Base-by-base conservation (phyloP, 352 stramenopile species). In the Pseudoperonospora humuli region DNA sequence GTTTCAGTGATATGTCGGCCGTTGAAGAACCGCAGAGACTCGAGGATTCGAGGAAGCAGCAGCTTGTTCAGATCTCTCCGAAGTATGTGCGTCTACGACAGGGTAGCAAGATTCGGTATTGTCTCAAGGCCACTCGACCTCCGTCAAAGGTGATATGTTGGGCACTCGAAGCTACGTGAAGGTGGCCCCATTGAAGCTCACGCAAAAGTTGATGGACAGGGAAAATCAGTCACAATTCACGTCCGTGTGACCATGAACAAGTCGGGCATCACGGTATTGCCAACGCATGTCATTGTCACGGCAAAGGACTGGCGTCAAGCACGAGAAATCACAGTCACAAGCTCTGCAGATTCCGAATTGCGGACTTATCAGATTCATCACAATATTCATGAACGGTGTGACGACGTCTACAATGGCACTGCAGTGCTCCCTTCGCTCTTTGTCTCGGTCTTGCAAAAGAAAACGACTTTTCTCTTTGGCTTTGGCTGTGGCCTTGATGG, bases 291-390 rank as follows among this genome's bases (percentile, higher is more conserved):
- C 29, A 42, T 81, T 9, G 60, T 85, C 18, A 84, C 69, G 1
- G 54, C 63, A 11, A 79, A 62, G 25, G 60, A 83, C 29, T 84
- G 73, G 62, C 72, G n/a, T n/a, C n/a, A n/a, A n/a, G n/a, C n/a
- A n/a, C n/a, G n/a, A n/a, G n/a, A n/a, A n/a, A n/a, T n/a, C n/a
- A n/a, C n/a, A n/a, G n/a, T n/a, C n/a, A n/a, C n/a, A n/a, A n/a
- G n/a, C n/a, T n/a, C n/a, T 1, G 20, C 46, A 3, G 61, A 83
- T n/a, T 67, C 68, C 3, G 67, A 85, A 25, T 45, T 84, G 15
- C 63, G 64, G 5, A 84, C 70, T 9, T 73, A 84, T 34, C n/a
- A n/a, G n/a, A n/a, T 88, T 54, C 64, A 84, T 38, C 75, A 86
- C 67, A 84, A 77, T 49, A 75, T 83, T 21, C 35, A 75, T 48